Base-by-base conservation (phyloP, 2,329 filamentous ascomycete genomes). In the Phialocephala subalpina region DNA sequence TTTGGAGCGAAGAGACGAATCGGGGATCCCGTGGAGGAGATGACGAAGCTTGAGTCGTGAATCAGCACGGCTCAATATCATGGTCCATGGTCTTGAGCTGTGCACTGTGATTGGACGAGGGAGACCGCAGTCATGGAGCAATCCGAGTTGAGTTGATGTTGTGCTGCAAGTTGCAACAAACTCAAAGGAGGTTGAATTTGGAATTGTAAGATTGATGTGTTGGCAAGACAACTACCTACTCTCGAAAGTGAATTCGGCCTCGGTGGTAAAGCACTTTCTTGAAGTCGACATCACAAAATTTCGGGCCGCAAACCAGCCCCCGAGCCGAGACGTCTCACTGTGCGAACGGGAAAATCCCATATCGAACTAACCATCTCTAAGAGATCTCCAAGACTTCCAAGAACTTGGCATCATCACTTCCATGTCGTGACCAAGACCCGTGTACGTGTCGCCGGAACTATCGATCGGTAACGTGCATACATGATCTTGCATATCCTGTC, bases 381-480 rank as follows among this genome's bases (percentile, higher is more conserved):
- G 29, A 4, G 4, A 33, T 33, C 4, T 33, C 29, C 29, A 33
- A 33, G 29, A 4, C 29, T 33, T 33, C 29, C 29, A 33, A 33
- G 29, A 33, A 33, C 29, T 33, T 33, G 42, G 42, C 42, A 47
- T 47, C 42, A 27, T 25, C 4, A 29, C 20, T 20, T 14, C 14
- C 6, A 25, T 27, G 16, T 20, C 3, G 12, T 12, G n/a, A 27
- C 20, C 20, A 53, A 2, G 11, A 53, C 33, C 52, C 52, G 35
- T 33, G 29, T 27, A 42, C 59, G 29, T 52, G 36, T 33, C 36
- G 27, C 22, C 49, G 52, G 49, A 33, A 45, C 49, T 56, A 62
- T 62, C 52, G 49, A 56, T 56, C 60, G 27, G 49, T 18, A 56
- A 22, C 49, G 36, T 42, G 52, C 49, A 56, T 47, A 33, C 60